Evolutionary conservation across 495 filamentous ascomycete genomes (phyloP).

Genomic region (Cudoniella acicularis): DNA sequence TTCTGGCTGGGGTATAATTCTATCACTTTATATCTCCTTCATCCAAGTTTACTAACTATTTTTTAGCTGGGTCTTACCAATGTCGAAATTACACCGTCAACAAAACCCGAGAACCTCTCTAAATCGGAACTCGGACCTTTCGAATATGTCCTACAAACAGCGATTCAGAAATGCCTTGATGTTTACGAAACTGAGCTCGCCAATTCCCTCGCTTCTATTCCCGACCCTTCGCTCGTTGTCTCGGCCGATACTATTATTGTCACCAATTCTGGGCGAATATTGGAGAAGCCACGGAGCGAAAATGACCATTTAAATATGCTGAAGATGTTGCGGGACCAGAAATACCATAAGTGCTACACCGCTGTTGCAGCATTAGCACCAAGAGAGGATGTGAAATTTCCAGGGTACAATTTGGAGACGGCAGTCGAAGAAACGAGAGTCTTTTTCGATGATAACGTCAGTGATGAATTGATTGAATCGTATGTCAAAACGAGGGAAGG

Average conservation of each 20-base stretch:
- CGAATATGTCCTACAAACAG: slow-evolving; percentile 88
- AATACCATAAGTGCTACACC: slow-evolving; percentile 73
- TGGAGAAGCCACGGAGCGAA: slow-evolving; percentile 85
- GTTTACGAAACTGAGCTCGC: slow-evolving; percentile 71
- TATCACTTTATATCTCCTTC: background rate
- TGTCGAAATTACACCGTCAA: slow-evolving; percentile 78
- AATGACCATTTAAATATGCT: slow-evolving; percentile 82
- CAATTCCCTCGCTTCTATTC: slow-evolving; percentile 22
- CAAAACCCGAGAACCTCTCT: slow-evolving; percentile 73
- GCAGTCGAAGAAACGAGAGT: slow-evolving; percentile 87
- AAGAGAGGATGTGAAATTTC: slow-evolving; percentile 66
- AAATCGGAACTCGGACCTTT: slow-evolving; percentile 72
- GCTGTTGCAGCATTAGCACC: slow-evolving; percentile 79
- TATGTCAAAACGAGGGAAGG: slow-evolving; percentile 93
- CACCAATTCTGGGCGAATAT: slow-evolving; percentile 63
- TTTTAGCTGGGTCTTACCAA: slow-evolving; percentile 66
- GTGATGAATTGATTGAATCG: slow-evolving; percentile 76
- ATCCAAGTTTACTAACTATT: background rate
- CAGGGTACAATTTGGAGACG: slow-evolving; percentile 79
- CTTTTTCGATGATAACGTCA: slow-evolving; percentile 66
- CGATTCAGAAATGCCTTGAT: slow-evolving; percentile 70
- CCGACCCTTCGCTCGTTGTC: slow-evolving; percentile 79
- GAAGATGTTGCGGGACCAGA: slow-evolving; percentile 67
- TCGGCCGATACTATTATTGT: slow-evolving; percentile 93
- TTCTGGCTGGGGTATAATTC: slow-evolving; percentile 55